Evolutionary conservation across 2,329 filamentous ascomycete genomes (phyloP).

Genomic region (Aspergillus costaricaensis): DNA sequence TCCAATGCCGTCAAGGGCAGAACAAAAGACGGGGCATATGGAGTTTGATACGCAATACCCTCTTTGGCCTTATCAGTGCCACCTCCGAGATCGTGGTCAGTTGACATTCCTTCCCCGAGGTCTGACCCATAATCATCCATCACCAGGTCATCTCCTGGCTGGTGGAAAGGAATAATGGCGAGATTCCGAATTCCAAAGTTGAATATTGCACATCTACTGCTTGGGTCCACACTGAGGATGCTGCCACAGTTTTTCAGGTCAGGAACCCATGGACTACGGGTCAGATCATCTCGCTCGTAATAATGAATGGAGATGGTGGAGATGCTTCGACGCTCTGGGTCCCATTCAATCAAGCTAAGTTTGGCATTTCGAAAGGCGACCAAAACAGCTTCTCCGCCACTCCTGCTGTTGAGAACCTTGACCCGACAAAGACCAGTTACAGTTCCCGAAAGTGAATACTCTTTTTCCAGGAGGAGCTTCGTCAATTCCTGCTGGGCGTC

Average conservation of each 20-base stretch:
- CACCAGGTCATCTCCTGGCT: slow-evolving; percentile 80
- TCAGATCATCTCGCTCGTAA: slow-evolving; percentile 91
- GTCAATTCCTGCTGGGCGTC: slow-evolving; percentile 64
- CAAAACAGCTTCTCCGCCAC: slow-evolving; percentile 80
- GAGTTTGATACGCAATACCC: slow-evolving; percentile 54
- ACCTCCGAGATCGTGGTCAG: slow-evolving; percentile 40
- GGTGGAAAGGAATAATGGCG: slow-evolving; percentile 90
- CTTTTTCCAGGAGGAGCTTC: slow-evolving; percentile 80
- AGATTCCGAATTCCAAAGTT: slow-evolving; percentile 88
- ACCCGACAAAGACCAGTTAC: slow-evolving; percentile 80
- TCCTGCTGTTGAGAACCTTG: slow-evolving; percentile 70
- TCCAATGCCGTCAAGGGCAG: slow-evolving; percentile 87
- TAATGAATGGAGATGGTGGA: slow-evolving; percentile 94
- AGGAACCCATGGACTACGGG: slow-evolving; percentile 78
- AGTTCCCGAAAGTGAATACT: slow-evolving; percentile 81
- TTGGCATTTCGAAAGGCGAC: slow-evolving; percentile 88
- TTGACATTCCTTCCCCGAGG: slow-evolving; percentile 66
- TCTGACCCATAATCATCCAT: slow-evolving; percentile 91
- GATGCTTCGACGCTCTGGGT: slow-evolving; percentile 74
- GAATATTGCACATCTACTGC: slow-evolving; percentile 88
- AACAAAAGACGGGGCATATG: slow-evolving; percentile 90
- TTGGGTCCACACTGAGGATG: slow-evolving; percentile 83
- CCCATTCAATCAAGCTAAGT: slow-evolving; percentile 91
- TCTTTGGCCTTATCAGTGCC: slow-evolving; percentile 35
- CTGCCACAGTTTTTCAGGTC: slow-evolving; percentile 75